Base-by-base conservation (phyloP, 2,329 filamentous ascomycete genomes). In the Biscogniauxia marginata region DNA sequence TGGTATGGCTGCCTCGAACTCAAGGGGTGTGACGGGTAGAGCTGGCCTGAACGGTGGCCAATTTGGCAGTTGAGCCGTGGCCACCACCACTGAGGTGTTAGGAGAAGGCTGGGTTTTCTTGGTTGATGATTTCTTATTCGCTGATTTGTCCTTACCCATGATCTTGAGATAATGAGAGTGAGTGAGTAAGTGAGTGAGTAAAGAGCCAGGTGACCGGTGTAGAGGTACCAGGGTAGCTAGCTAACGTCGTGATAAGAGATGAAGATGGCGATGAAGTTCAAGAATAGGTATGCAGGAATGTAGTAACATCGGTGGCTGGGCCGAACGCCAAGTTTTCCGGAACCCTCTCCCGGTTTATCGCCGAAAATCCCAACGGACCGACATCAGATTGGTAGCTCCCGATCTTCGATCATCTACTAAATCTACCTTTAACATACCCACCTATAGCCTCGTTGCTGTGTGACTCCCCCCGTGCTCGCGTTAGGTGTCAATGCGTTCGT, bases 11-110 rank as follows among this genome's bases (percentile, higher is more conserved):
- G 83, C 76, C 25, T 85, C 77, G 23, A 90, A 78, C 7, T 71
- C 68, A 13, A 96, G 84, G 63, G 88, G 82, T 48, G 81, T 76
- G 46, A 88, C 74, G 47, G 90, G 87, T 46, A 92, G 74, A 8
- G 86, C 73, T 16, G 91, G 90, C 61, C 81, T 83, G 70, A 96
- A 85, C 20, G 77, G 74, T 34, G 91, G 90, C 91, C 91, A 93
- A 49, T 82, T 82, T 30, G 78, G 72, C 46, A 74, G 66, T 45
- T 67, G 63, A 46, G 63, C 54, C 8, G 69, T 54, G 18, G 60
- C 39, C n/a, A 57, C 46, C 18, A 63, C 52, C 20, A 63, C 47
- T 23, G 52, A 46, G 25, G 56, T 24, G 16, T 49, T 56, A 50
- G 56, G 23, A 30, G 55, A 58, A 58, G 53, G 52, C 55, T 52